Conservation (phyloP, 805 yeast species). For the Hanseniaspora lachancei region DNA sequence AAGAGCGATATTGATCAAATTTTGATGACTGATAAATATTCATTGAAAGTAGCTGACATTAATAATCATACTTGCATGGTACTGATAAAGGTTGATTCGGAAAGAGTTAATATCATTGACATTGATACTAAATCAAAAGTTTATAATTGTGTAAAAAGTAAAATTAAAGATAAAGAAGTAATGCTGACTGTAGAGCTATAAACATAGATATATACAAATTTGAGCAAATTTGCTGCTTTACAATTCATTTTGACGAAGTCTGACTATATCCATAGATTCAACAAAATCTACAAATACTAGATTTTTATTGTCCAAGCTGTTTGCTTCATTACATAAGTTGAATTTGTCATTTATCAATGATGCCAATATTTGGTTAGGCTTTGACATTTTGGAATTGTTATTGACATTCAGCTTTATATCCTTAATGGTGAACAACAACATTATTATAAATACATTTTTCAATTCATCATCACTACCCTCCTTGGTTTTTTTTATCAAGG, state of each 20-base stretch:
- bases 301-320: background rate
- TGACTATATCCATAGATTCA: background rate
- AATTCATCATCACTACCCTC: background rate
- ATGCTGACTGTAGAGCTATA: slow-evolving; percentile 7
- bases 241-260: background rate
- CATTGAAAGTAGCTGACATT: background rate
- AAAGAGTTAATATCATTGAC: slow-evolving; percentile 2
- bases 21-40: slow-evolving; percentile 9
- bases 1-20: background rate
- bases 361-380: slow-evolving; percentile 5
- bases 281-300: background rate
- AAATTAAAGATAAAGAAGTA: background rate
- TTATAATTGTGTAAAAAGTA: background rate
- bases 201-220: background rate
- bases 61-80: slow-evolving; percentile 1
- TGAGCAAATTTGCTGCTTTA: background rate
- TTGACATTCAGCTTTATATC: slow-evolving; percentile 11
- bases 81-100: slow-evolving; percentile 1
- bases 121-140: slow-evolving; percentile 5
- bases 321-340: background rate
- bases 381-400: background rate
- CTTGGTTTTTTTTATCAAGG: background rate
- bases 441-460: background rate
- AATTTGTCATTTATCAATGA: slow-evolving; percentile 7
- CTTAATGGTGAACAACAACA: slow-evolving; percentile 10